phyloP scores from a whole-genome alignment of 2,329 filamentous ascomycete genomes.

The Thielaviopsis euricoi region DNA sequence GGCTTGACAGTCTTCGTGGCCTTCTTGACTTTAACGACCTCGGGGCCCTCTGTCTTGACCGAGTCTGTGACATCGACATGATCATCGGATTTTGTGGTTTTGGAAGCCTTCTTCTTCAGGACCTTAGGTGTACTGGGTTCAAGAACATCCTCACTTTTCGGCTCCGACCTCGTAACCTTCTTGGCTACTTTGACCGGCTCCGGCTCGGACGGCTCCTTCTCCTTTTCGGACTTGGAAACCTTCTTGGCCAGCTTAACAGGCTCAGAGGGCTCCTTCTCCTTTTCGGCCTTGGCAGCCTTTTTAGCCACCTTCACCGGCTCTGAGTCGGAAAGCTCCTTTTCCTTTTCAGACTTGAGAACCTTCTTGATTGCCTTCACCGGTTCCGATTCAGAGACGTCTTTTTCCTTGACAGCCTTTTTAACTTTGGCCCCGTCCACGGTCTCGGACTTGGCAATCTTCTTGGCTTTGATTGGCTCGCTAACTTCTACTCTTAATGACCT shows the following conservation, averaged over 20 bases:
- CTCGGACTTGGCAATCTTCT: not conserved
- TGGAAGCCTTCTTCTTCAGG: too few species aligned
- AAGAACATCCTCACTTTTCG: too few species aligned
- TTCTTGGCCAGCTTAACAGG: slow-evolving; percentile 1
- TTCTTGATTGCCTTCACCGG: too few species aligned
- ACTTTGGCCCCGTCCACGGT: not conserved
- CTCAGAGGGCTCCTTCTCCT: not conserved
- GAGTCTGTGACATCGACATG: too few species aligned
- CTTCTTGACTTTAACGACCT: too few species aligned
- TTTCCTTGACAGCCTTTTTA: slow-evolving; percentile 1
- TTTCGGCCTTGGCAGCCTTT: slow-evolving; percentile 2
- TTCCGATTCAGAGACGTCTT: too few species aligned
- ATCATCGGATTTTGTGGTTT: too few species aligned
- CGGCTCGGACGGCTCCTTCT: not conserved
- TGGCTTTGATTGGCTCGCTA: not conserved
- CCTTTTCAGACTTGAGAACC: not conserved
- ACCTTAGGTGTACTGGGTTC: too few species aligned
- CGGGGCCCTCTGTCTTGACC: too few species aligned
- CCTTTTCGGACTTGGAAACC: not conserved
- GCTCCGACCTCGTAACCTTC: not conserved
- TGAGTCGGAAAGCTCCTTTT: too few species aligned
- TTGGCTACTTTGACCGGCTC: not conserved
- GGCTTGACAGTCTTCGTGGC: too few species aligned
- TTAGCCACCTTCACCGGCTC: not conserved
- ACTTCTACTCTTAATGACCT: too few species aligned